Evolutionary conservation across 495 filamentous ascomycete genomes (phyloP).

Genomic region (Penicillium waksmanii): DNA sequence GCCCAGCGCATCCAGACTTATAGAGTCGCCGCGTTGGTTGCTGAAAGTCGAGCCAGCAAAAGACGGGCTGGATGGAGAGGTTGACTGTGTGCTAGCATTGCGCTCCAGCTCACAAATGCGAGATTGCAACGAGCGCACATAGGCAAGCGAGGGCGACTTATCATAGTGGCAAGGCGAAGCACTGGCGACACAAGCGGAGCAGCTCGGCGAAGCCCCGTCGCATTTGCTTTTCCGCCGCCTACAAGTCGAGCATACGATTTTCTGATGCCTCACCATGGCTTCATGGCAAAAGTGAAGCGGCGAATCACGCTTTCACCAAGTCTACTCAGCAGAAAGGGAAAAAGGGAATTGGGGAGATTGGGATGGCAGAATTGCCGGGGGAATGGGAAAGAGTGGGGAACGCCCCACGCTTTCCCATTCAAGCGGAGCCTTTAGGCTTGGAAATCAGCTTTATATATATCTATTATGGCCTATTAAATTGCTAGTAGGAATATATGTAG

Average conservation of each 20-base stretch:
- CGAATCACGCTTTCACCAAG: background rate
- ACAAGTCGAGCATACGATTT: conserved; percentile 15
- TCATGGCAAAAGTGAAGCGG: background rate
- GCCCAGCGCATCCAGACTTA: conserved; percentile 18
- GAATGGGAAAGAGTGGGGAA: background rate
- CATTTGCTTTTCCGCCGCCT: conserved; percentile 18
- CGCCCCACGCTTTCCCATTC: background rate
- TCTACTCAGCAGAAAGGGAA: background rate
- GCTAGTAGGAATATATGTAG: too few species aligned
- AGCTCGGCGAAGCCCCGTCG: conserved; percentile 12
- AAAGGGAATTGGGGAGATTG: background rate
- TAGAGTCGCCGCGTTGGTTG: conserved; percentile 10
- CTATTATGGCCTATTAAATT: too few species aligned
- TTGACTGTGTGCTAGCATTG: background rate
- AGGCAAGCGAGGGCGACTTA: conserved; percentile 19
- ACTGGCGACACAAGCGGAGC: conserved; percentile 13
- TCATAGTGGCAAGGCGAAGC: conserved; percentile 18
- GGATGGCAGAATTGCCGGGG: background rate
- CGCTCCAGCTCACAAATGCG: conserved; percentile 13
- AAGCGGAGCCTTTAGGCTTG: too few species aligned
- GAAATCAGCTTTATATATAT: too few species aligned
- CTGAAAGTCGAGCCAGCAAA: conserved; percentile 9
- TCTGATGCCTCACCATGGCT: conserved; percentile 11
- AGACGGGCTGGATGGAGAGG: background rate
- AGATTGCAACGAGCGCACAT: conserved; percentile 18